Evolutionary conservation across 2,329 filamentous ascomycete genomes (phyloP), one percentile per base, ranked within the genome.

Genomic region (Didymella lethalis): DNA sequence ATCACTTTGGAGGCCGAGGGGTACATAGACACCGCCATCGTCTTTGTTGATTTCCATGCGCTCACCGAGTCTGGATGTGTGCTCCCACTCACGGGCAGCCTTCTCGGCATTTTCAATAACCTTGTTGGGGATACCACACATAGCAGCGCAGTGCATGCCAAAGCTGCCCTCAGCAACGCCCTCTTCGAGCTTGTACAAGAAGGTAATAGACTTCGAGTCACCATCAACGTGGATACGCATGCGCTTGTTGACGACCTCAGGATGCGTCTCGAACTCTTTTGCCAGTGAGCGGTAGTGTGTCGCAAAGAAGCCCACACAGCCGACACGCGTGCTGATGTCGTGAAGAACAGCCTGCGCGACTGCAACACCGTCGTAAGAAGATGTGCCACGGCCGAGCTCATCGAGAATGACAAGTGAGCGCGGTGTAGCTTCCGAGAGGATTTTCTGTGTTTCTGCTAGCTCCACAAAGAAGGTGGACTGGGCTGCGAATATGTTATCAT

Each of bases 391-490:
- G 47, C 95, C 95, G 0, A 99, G 88, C 75, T 99, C 95, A 76
- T 99, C 95, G 1, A 99, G 87, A 68, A 99, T 99, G 54, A 99
- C 95, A 0, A 99, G 87, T 0, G 93, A 97, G 11, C 94, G 91
- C 0, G 94, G 90, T 0, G 94, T 97, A 0, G 95, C 95, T 79
- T 98, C 95, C 0, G 92, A 88, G 0, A 99, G 84, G 49, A 99
- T 99, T 83, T 98, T 98, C 82, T 98, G 97, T 0, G 95, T 99
- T 77, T 99, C 95, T 0, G 93, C 93, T 2, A 99, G 82, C 78
- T 99, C 95, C 28, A 99, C 94, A 73, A 99, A 98, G 83, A 99
- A 99, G 2, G 95, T 99, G 14, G 92, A 96, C 77, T 99, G 95
- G 0, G 94, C 92, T 1, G 94, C 95, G 74, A 99, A 98, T 69